A percentile compares a stretch with the other conserved stretches of the same genome.
These are phyloP conservation scores for Phytophthora fragariaefolia DNA, from an alignment of 352 stramenopile species.

Conservation along the genomic window DNA sequence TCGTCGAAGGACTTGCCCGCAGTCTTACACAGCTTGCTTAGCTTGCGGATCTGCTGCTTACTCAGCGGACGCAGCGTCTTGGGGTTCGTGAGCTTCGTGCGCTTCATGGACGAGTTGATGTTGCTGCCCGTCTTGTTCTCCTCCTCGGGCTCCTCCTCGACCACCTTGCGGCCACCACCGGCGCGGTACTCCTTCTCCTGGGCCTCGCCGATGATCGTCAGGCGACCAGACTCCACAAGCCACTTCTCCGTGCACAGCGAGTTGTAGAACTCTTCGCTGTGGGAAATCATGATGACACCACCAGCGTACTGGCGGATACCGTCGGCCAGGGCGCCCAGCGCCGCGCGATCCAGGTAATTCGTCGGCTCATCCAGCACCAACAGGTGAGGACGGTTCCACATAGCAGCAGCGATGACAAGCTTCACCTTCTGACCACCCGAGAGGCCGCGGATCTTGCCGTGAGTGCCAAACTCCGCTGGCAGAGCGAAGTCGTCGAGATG, in stretches of 20 bases:
- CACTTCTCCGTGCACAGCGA: conserved; percentile 81
- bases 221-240: conserved; percentile 68
- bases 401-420: conserved; percentile 77
- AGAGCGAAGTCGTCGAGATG: conserved; percentile 82
- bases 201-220: conserved; percentile 74
- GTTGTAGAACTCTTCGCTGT: conserved; percentile 87
- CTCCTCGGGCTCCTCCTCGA: conserved; percentile 65
- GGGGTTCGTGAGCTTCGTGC: conserved; percentile 73
- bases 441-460: conserved; percentile 81
- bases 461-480: conserved; percentile 74
- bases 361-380: conserved; percentile 90
- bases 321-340: conserved; percentile 63
- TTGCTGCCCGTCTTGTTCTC: conserved; percentile 53
- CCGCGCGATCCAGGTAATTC: conserved; percentile 85
- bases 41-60: conserved; percentile 77
- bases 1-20: conserved; percentile 71
- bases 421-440: conserved; percentile 87
- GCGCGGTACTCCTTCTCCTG: conserved; percentile 77
- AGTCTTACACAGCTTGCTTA: conserved; percentile 64
- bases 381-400: conserved; percentile 88
- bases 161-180: conserved; percentile 65
- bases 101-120: conserved; percentile 60
- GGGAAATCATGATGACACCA: conserved; percentile 84
- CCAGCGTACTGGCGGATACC: conserved; percentile 77
- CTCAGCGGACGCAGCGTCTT: conserved; percentile 74